Evolutionary conservation across 75 land plant species (phyloP).

Genomic region (Selaginella tamariscina): DNA sequence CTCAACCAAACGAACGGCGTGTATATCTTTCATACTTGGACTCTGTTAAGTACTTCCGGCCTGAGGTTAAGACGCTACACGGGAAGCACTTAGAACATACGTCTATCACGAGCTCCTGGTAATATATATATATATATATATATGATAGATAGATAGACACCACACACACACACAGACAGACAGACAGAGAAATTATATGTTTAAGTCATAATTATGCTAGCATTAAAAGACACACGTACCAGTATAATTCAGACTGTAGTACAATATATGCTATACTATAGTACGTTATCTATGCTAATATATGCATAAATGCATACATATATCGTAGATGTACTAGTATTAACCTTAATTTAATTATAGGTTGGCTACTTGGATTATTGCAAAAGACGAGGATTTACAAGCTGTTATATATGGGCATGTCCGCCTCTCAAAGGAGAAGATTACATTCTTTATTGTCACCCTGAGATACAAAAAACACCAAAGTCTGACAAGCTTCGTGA

Average conservation of each 20-base stretch:
- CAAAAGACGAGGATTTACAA: conserved; percentile 1
- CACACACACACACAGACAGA: no score
- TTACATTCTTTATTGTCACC: conserved; percentile 11
- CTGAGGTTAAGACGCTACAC: background rate
- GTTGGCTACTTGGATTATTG: conserved; percentile 10
- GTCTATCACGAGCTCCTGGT: conserved; percentile 6
- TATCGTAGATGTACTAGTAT: no score
- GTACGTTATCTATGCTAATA: no score
- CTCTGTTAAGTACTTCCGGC: conserved; percentile 8
- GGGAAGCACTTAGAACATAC: conserved; percentile 7
- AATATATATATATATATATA: background rate
- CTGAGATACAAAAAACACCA: conserved; percentile 8
- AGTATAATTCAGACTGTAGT: no score
- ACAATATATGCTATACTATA: no score
- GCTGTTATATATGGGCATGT: conserved; percentile 9
- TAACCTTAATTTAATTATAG: background rate
- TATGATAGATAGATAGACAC: no score
- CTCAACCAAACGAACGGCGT: conserved; percentile 5
- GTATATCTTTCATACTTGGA: conserved; percentile 13
- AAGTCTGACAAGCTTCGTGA: conserved; percentile 8
- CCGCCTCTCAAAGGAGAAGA: conserved; percentile 10
- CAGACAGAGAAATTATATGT: no score
- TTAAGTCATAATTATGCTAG: no score
- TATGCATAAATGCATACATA: no score
- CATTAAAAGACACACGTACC: no score